Evolutionary conservation across 192 early-diverging fungal species (phyloP).

Genomic region (Coemansia sp.): DNA sequence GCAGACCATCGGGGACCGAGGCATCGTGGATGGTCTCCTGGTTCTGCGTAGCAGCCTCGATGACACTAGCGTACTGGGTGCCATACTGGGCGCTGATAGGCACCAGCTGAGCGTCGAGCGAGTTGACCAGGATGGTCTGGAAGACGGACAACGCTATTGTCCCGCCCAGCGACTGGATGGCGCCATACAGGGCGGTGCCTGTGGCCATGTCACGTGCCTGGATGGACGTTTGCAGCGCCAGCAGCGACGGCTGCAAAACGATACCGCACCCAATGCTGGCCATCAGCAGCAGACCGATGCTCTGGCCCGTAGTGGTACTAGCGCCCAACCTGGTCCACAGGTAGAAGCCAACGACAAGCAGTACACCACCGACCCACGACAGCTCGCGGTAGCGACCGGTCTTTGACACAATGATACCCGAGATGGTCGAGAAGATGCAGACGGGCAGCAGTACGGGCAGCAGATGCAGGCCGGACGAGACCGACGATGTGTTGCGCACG

Average conservation of each 20-base stretch:
- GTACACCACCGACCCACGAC: conserved; percentile 60
- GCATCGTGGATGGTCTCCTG: conserved; percentile 20
- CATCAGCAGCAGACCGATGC: conserved; percentile 65
- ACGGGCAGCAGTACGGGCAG: conserved; percentile 74
- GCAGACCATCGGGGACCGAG: conserved; percentile 33
- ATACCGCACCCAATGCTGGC: conserved; percentile 73
- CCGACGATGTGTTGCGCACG: conserved; percentile 69
- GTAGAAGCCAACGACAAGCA: conserved; percentile 62
- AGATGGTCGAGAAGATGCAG: conserved; percentile 61
- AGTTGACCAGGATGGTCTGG: conserved; percentile 61
- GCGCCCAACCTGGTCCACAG: conserved; percentile 59
- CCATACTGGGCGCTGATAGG: conserved; percentile 34
- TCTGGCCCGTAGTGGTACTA: conserved; percentile 46
- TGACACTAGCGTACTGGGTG: conserved; percentile 31
- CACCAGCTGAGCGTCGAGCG: conserved; percentile 33
- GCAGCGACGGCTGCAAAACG: conserved; percentile 65
- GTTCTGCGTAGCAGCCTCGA: conserved; percentile 42
- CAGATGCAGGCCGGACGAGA: conserved; percentile 66
- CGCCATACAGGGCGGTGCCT: conserved; percentile 63
- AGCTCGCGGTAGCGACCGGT: conserved; percentile 63
- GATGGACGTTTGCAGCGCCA: conserved; percentile 68
- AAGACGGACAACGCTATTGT: conserved; percentile 59
- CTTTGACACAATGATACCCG: conserved; percentile 62
- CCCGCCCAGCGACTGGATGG: conserved; percentile 63
- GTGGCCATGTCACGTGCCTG: conserved; percentile 60